A percentile compares a stretch with the other conserved stretches of the same genome.
phyloP scores from a whole-genome alignment of 805 yeast species.

The Starmerella powellii region DNA sequence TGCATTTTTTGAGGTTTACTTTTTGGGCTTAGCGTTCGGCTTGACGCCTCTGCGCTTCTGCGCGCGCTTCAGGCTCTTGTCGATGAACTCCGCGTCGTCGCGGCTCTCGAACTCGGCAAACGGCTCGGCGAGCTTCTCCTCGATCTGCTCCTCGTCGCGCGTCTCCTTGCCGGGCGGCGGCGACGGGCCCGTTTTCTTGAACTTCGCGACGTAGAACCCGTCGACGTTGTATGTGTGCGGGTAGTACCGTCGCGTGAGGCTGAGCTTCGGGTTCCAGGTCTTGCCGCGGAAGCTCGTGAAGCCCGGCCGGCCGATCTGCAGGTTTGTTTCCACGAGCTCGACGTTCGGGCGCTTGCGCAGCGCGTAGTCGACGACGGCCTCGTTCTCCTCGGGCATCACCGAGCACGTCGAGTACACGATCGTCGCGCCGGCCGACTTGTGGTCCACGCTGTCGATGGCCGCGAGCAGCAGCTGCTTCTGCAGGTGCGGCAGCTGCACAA shows the following conservation, averaged over 20 bases:
- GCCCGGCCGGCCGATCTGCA: conserved; percentile 91
- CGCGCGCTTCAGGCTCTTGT: conserved; percentile 37
- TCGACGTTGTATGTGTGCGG: conserved; percentile 98
- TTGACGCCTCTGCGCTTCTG: conserved; percentile 28
- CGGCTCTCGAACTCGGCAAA: conserved; percentile 70
- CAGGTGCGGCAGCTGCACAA: conserved; percentile 88
- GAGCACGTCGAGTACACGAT: conserved; percentile 98
- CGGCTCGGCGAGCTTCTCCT: conserved; percentile 73
- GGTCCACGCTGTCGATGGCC: conserved; percentile 96
- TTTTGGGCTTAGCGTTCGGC: no score
- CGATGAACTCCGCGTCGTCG: conserved; percentile 62
- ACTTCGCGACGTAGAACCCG: conserved; percentile 95
- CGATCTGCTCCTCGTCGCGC: conserved; percentile 61
- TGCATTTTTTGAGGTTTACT: neutral
- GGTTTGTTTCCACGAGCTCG: conserved; percentile 80
- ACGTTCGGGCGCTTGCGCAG: conserved; percentile 93
- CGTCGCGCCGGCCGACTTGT: conserved; percentile 64
- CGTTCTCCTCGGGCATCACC: conserved; percentile 95
- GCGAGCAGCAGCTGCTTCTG: conserved; percentile 87
- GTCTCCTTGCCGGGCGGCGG: conserved; percentile 70
- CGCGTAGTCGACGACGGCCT: conserved; percentile 96
- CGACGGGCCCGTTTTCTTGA: conserved; percentile 78
- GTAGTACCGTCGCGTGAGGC: conserved; percentile 84
- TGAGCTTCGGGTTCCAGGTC: conserved; percentile 63
- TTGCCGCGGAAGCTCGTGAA: conserved; percentile 90